phyloP scores from a whole-genome alignment of 1,139 yeast genomes.

The Blastobotrys petasosporus region DNA sequence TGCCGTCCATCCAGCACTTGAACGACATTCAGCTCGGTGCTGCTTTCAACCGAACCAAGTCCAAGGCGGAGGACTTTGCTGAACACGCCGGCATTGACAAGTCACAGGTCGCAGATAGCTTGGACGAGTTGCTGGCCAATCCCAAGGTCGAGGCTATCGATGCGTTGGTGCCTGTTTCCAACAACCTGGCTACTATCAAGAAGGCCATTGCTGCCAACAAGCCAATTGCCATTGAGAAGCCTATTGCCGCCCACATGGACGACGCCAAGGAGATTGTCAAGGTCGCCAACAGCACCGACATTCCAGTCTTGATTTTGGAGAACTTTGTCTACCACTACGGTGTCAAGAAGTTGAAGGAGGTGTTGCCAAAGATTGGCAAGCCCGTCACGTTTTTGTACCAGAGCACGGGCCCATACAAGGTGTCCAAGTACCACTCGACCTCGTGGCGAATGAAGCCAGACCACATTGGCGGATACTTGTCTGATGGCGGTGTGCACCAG shows the following conservation, averaged over 20 bases:
- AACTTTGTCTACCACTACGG: slow-evolving; percentile 73
- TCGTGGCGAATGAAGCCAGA: slow-evolving; percentile 82
- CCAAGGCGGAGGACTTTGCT: slow-evolving; percentile 82
- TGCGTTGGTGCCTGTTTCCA: slow-evolving; percentile 80
- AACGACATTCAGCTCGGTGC: slow-evolving; percentile 46
- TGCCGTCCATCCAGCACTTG: slow-evolving; percentile 58
- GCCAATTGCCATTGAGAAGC: slow-evolving; percentile 81
- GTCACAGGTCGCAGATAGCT: slow-evolving; percentile 51
- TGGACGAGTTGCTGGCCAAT: slow-evolving; percentile 62
- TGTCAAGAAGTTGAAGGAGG: slow-evolving; percentile 46
- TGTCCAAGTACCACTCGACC: slow-evolving; percentile 53
- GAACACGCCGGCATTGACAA: slow-evolving; percentile 47
- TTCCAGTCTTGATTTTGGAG: slow-evolving; percentile 75
- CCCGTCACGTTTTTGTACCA: slow-evolving; percentile 71
- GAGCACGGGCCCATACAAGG: slow-evolving; percentile 74
- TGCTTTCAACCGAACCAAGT: slow-evolving; percentile 73
- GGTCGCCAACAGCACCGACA: slow-evolving; percentile 48
- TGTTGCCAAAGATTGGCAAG: slow-evolving; percentile 66
- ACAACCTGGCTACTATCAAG: slow-evolving; percentile 59
- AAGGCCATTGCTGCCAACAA: slow-evolving; percentile 62
- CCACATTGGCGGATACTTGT: slow-evolving; percentile 84
- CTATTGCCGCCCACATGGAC: slow-evolving; percentile 75
- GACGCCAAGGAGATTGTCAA: slow-evolving; percentile 77
- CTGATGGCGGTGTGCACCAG: slow-evolving; percentile 96
- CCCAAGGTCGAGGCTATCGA: slow-evolving; percentile 67